A percentile compares a stretch with the other conserved stretches of the same genome.
Evolutionary conservation across 805 yeast genomes (phyloP).

Genomic region (Wickerhamomyces strasburgensis): DNA sequence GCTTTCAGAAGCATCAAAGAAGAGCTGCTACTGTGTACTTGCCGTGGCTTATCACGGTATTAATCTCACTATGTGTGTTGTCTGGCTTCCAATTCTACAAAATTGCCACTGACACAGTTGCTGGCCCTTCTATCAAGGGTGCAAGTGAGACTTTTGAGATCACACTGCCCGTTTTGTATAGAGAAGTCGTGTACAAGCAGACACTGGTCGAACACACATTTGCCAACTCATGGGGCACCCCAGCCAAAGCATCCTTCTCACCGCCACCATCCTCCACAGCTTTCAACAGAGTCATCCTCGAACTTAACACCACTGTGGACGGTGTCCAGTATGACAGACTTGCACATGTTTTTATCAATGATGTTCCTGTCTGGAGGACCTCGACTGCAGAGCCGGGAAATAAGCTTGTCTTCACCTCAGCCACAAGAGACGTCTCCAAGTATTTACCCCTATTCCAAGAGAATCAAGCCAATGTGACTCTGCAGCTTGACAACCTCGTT

Average conservation of each 20-base stretch:
- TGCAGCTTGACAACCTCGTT: constrained; percentile 63
- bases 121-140: too few relatives aligned
- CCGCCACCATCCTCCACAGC: constrained; percentile 40
- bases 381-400: constrained; percentile 79
- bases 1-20: too few relatives aligned
- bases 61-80: too few relatives aligned
- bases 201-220: constrained; percentile 42
- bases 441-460: constrained; percentile 46
- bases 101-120: too few relatives aligned
- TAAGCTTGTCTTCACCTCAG: constrained; percentile 39
- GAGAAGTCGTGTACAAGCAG: constrained; percentile 33
- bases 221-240: constrained; percentile 58
- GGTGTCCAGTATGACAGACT: constrained; percentile 66
- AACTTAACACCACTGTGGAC: constrained; percentile 45
- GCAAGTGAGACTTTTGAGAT: constrained; percentile 22
- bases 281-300: constrained; percentile 50
- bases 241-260: constrained; percentile 36
- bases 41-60: too few relatives aligned
- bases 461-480: constrained; percentile 36
- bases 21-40: too few relatives aligned
- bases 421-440: constrained; percentile 60
- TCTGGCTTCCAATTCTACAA: too few relatives aligned
- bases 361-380: constrained; percentile 74
- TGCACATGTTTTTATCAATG: constrained; percentile 57
- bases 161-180: constrained; percentile 18